Conservation (phyloP, 192 early-diverging fungal genomes). For the Linnemannia hyalina region DNA sequence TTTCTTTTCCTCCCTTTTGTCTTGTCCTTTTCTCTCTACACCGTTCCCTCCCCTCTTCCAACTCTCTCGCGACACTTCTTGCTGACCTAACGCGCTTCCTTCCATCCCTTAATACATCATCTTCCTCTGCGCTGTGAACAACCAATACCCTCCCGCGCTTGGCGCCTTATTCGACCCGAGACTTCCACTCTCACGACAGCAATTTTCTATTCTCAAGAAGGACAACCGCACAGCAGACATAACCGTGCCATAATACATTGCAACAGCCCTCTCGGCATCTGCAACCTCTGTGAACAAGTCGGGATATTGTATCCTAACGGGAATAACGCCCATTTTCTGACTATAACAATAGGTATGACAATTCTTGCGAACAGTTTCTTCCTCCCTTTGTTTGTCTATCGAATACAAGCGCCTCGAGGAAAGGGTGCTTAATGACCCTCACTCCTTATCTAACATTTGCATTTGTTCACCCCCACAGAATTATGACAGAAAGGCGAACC, state of each 20-base stretch:
- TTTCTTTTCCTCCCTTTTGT: background rate
- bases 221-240: too few relatives aligned
- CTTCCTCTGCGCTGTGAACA: background rate
- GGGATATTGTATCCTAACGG: too few relatives aligned
- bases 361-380: too few relatives aligned
- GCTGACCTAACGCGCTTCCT: background rate
- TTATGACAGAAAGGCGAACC: background rate
- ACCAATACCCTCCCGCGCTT: background rate
- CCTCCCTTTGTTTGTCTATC: too few relatives aligned
- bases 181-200: background rate
- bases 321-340: too few relatives aligned
- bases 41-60: background rate
- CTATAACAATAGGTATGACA: too few relatives aligned
- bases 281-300: too few relatives aligned
- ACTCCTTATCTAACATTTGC: background rate
- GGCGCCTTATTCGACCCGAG: background rate
- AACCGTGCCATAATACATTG: too few relatives aligned
- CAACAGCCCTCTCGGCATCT: too few relatives aligned
- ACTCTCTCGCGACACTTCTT: background rate
- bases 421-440: background rate
- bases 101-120: background rate
- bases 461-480: background rate
- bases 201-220: background rate
- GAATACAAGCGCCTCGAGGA: background rate
- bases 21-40: background rate